Conservation (phyloP, 768 basidiomycete genomes). For the Tulasnella sp. region DNA sequence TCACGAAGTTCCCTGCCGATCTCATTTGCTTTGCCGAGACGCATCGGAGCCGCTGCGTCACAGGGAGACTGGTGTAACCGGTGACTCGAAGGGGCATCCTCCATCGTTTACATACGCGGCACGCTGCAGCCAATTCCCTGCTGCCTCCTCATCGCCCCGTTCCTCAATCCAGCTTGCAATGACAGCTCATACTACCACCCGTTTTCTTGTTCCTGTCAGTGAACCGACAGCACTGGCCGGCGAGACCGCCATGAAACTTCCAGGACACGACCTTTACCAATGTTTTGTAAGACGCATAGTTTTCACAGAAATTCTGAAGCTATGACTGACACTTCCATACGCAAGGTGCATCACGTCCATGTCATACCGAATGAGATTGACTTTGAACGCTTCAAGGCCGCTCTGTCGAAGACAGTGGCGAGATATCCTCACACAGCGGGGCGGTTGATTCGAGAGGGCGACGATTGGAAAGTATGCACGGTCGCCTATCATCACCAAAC, state of each 20-base stretch:
- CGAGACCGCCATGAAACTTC: neutral
- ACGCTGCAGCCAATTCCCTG: neutral
- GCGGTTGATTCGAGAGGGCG: slow-evolving; percentile 20
- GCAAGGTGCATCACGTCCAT: neutral
- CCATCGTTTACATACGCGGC: neutral
- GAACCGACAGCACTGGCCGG: neutral
- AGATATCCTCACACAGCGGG: slow-evolving; percentile 23
- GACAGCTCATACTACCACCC: neutral
- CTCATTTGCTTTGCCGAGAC: neutral
- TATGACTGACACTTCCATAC: neutral
- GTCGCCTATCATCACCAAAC: neutral
- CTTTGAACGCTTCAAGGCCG: slow-evolving; percentile 17
- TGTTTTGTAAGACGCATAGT: neutral
- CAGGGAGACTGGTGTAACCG: neutral
- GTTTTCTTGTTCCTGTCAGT: neutral
- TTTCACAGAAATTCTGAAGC: neutral
- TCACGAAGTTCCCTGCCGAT: neutral
- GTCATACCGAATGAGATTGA: slow-evolving; percentile 22
- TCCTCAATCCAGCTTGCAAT: neutral
- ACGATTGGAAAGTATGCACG: slow-evolving; percentile 14
- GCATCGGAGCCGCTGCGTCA: neutral
- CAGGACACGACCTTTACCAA: neutral
- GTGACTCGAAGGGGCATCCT: neutral
- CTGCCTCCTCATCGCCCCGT: neutral
- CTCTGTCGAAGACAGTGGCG: slow-evolving; percentile 12